Percentiles rank a stretch among this genome's conserved stretches.
Conservation (phyloP, 495 filamentous ascomycete species). For the Talaromyces stipitatus region DNA sequence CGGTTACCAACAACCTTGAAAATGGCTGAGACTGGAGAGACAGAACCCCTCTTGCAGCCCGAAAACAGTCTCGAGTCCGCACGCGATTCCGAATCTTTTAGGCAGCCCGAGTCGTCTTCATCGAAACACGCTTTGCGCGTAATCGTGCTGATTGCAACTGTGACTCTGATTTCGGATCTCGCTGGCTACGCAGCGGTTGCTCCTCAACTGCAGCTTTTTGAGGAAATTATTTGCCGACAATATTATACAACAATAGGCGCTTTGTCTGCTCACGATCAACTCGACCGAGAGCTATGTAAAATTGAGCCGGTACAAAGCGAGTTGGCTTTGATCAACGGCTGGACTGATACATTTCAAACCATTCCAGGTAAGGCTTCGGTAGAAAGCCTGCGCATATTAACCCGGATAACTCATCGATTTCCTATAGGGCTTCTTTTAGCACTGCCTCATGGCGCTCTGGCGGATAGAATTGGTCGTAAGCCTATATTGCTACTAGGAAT, state of each 20-base stretch:
- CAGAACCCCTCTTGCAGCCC: neutral
- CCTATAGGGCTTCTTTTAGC: constrained; percentile 26
- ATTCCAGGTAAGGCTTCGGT: too few relatives aligned
- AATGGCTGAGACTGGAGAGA: neutral
- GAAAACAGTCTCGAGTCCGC: neutral
- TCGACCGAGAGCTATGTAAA: constrained; percentile 22
- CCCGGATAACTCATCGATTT: too few relatives aligned
- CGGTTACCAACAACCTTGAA: neutral
- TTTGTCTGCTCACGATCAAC: neutral
- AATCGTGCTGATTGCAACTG: constrained; percentile 12
- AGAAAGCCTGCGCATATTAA: too few relatives aligned
- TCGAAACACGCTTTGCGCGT: neutral
- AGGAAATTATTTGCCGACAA: constrained; percentile 33
- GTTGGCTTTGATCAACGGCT: constrained; percentile 29
- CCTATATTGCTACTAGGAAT: constrained; percentile 27
- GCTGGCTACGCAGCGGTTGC: constrained; percentile 21
- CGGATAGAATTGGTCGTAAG: constrained; percentile 36
- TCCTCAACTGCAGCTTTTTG: constrained; percentile 27
- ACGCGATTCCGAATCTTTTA: neutral
- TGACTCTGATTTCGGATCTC: constrained; percentile 13
- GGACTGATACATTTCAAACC: constrained; percentile 30
- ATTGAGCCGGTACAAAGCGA: constrained; percentile 38
- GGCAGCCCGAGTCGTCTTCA: neutral
- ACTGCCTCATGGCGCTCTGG: constrained; percentile 24
- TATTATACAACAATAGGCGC: constrained; percentile 14